Conservation (phyloP, 108 stramenopile genomes). For the Stephanodiscus triporus region DNA sequence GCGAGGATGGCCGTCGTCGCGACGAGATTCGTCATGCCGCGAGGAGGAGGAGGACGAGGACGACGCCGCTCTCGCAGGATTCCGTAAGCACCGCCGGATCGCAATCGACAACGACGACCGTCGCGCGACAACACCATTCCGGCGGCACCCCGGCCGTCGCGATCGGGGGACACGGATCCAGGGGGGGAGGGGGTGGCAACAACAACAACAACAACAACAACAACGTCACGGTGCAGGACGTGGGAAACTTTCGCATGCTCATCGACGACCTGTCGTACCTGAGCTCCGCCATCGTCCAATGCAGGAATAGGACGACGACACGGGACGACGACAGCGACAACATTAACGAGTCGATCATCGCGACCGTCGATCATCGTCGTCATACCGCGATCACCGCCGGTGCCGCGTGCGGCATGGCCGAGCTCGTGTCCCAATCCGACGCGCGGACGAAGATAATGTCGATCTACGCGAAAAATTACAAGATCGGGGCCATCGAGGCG, state of each 20-base stretch:
- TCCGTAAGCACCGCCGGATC: no score
- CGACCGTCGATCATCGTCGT: slow-evolving; percentile 15
- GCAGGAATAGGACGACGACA: slow-evolving; percentile 4
- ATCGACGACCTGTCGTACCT: slow-evolving; percentile 77
- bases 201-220: no score
- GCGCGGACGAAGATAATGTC: slow-evolving; percentile 37
- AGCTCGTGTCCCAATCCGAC: slow-evolving; percentile 50
- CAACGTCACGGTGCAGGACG: slow-evolving; percentile 58
- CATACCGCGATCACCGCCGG: slow-evolving; percentile 39
- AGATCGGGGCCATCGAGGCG: slow-evolving; percentile 17
- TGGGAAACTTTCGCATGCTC: slow-evolving; percentile 71
- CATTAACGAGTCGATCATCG: neutral
- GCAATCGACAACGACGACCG: no score
- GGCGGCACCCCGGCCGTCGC: slow-evolving; percentile 13
- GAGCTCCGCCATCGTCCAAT: slow-evolving; percentile 59
- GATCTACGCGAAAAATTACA: slow-evolving; percentile 2
- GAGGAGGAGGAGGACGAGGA: no score
- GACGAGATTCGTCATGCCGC: no score
- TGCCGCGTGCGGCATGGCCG: slow-evolving; percentile 57
- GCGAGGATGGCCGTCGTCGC: no score
- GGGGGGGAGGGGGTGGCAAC: slow-evolving; percentile 30
- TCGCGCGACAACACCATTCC: no score
- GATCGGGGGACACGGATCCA: slow-evolving; percentile 12
- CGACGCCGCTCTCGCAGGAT: no score
- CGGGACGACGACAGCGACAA: no score